Evolutionary conservation across 2,329 filamentous ascomycete genomes (phyloP), one percentile per base, ranked within the genome.

Genomic region (Xylaria sp.): DNA sequence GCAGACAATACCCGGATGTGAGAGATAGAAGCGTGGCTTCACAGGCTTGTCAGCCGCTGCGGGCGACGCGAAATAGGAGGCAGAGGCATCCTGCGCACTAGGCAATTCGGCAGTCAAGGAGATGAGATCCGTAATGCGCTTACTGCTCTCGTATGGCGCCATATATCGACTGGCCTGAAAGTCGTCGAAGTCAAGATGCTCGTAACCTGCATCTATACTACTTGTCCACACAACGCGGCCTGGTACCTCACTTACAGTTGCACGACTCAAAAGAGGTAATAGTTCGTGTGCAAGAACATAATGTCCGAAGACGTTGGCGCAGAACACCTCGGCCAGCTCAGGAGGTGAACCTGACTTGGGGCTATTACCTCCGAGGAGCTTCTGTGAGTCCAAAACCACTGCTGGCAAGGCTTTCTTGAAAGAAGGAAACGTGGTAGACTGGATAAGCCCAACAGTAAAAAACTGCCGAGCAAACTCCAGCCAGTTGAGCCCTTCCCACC

Each of bases 221-320:
- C 90, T 91, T 9, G 93, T 87, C 93, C 94, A 98, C 65, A 98
- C 85, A 54, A 99, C 84, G 52, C 92, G 87, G 8, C 87, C 90
- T 0, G 80, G 79, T 1, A 77, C 58, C 3, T 80, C 72, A 38
- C 76, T 65, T 58, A 76, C 66, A 40, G 71, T 69, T 15, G 76
- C 71, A 52, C 86, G 80, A 70, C 80, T 78, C 68, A 99, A 83
- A 10, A 97, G 80, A 0, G 92, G 90, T 67, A 90, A 83, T 10
- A 98, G 83, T 72, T 89, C 87, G 75, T 97, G 93, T 15, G 87
- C 86, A 23, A 99, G 86, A 71, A 97, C 79, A 74, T 99, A 98
- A 78, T 99, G 95, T 0, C 95, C 95, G 73, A 99, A 98, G 29
- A 97, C 85, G 73, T 98, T 98, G 51, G 94, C 90, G 74, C 89